A percentile compares a stretch with the other conserved stretches of the same genome.
Evolutionary conservation across 2,329 filamentous ascomycete genomes (phyloP).

Genomic region (Zarea fungicola): DNA sequence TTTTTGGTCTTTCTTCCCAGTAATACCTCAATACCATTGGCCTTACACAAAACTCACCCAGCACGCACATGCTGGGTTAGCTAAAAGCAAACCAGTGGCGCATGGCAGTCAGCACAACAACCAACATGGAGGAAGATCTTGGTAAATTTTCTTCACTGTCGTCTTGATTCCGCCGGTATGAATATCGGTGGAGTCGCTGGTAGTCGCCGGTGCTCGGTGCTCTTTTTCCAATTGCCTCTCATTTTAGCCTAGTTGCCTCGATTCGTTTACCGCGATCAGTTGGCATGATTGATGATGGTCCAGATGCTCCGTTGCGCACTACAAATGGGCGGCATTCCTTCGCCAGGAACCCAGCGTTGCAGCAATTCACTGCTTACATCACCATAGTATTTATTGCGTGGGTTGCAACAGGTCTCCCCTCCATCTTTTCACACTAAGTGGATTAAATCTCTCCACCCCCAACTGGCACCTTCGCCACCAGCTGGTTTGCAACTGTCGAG

Average conservation of each 20-base stretch:
- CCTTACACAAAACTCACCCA: no score
- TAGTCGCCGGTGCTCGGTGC: background rate
- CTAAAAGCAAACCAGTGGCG: background rate
- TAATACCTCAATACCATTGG: no score
- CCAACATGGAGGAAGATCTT: background rate
- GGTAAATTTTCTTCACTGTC: constrained; percentile 2
- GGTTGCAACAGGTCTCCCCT: no score
- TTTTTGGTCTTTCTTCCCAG: no score
- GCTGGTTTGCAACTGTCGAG: no score
- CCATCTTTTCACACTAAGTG: no score
- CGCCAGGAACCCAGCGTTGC: background rate
- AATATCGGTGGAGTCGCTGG: background rate
- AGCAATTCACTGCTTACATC: background rate
- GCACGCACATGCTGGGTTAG: background rate
- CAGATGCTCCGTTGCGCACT: background rate
- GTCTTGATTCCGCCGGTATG: background rate
- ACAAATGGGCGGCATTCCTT: constrained; percentile 7
- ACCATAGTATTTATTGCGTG: background rate
- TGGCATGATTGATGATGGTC: background rate
- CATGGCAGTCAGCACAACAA: constrained; percentile 7
- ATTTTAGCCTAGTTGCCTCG: background rate
- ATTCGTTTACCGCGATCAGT: background rate
- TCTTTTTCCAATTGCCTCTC: background rate
- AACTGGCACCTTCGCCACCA: no score
- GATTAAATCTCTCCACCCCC: no score